Evolutionary conservation across 2,329 filamentous ascomycete genomes (phyloP), one percentile per base, ranked within the genome.

Genomic region (Colletotrichum orchidophilum): DNA sequence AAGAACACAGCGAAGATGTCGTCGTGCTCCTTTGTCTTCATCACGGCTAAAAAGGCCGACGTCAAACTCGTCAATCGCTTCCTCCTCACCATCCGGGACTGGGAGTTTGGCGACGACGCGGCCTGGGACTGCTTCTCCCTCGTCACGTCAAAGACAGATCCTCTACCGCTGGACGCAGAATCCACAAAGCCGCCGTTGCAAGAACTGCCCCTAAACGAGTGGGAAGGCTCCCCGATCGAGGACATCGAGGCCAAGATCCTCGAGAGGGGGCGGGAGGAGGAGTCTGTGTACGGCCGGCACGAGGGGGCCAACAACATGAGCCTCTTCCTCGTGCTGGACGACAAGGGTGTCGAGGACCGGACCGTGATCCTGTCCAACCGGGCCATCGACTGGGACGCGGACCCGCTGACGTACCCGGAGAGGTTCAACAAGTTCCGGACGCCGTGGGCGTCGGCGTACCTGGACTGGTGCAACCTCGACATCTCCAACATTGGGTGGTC

Each of bases 311-410:
- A 49, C 15, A 46, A 60, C 18, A 13, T 60, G 2, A 9, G 1
- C 2, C 57, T 60, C 7, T 60, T 60, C 57, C 39, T 60, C 39
- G 57, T 60, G 39, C 57, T 60, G 9, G 57, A 60, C 26, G 57
- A 60, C 39, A n/a, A 31, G 39, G 39, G 57, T 11, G 39, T n/a
- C 11, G 21, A 39, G 24, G 57, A 60, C 18, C 15, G 39, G 13
- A 60, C 57, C 26, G 26, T 60, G 33, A 29, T 27, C 39, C 6
- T 60, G 15, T 46, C 24, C 18, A 2, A 60, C 15, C 35, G 57
- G 26, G 57, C 57, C 24, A 49, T 49, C 2, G 57, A 31, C 9
- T n/a, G 5, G 15, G 39, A 49, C 11, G 57, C 57, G 9, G 57
- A 60, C 15, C 24, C 35, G 26, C 27, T 60, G 24, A n/a, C 5